Conservation (phyloP, 1,284 basidiomycete species). For the Sporisorium reilianum region DNA sequence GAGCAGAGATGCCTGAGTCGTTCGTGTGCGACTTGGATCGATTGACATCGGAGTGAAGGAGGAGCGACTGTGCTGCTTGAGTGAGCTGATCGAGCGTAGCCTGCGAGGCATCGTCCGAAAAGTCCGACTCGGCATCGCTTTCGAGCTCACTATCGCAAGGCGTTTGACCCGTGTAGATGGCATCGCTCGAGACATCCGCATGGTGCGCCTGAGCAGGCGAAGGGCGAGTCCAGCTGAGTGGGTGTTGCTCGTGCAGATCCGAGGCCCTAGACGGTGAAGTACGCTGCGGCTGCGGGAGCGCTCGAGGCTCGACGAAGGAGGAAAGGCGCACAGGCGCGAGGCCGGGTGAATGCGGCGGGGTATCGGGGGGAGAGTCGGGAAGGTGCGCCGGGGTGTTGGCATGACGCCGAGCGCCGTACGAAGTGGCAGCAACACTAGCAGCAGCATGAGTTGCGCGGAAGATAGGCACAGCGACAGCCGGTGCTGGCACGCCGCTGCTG, state of each 20-base stretch:
- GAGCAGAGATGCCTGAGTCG: slow-evolving; percentile 21
- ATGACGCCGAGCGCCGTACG: slow-evolving; percentile 11
- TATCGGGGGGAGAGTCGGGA: slow-evolving; percentile 55
- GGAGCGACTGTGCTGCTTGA: slow-evolving; percentile 33
- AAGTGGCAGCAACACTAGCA: slow-evolving; percentile 4
- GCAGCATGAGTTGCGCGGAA: slow-evolving; percentile 30
- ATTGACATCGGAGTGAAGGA: slow-evolving; percentile 22
- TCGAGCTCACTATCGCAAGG: slow-evolving; percentile 45
- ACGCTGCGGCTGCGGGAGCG: slow-evolving; percentile 16
- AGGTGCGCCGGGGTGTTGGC: slow-evolving; percentile 23
- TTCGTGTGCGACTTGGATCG: slow-evolving; percentile 16
- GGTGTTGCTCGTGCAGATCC: neutral
- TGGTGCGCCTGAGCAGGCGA: neutral
- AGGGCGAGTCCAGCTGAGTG: slow-evolving; percentile 6
- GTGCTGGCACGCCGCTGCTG: slow-evolving; percentile 49
- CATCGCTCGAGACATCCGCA: slow-evolving; percentile 20
- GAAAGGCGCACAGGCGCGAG: slow-evolving; percentile 24
- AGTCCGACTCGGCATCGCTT: slow-evolving; percentile 23
- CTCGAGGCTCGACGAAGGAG: slow-evolving; percentile 13
- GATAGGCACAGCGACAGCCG: slow-evolving; percentile 49
- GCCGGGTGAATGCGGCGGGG: slow-evolving; percentile 51
- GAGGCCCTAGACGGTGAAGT: slow-evolving; percentile 12
- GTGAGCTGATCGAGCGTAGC: slow-evolving; percentile 39
- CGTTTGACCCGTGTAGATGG: slow-evolving; percentile 38
- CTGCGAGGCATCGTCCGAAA: slow-evolving; percentile 35